A percentile compares a stretch with the other conserved stretches of the same genome.
Evolutionary conservation across 2,329 filamentous ascomycete genomes (phyloP).

Genomic region (Diatrype stigma): DNA sequence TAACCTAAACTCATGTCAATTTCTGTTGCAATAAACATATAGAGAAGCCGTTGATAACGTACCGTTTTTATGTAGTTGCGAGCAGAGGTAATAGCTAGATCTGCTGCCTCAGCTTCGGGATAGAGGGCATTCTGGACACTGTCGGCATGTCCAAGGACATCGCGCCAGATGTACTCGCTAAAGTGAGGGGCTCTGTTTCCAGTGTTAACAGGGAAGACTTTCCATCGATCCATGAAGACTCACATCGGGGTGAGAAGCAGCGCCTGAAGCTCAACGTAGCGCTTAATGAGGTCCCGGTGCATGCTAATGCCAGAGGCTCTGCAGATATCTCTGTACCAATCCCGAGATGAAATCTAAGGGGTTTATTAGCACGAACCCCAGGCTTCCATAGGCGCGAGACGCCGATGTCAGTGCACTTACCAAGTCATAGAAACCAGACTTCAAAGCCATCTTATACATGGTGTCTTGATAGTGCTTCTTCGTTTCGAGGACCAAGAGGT

Average conservation of each 20-base stretch:
- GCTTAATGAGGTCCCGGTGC: constrained; percentile 73
- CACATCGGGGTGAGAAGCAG: constrained; percentile 72
- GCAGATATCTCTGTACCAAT: constrained; percentile 84
- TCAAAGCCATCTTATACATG: constrained; percentile 82
- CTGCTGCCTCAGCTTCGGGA: constrained; percentile 63
- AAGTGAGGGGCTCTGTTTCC: constrained; percentile 69
- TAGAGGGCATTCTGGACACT: constrained; percentile 78
- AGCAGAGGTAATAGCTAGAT: constrained; percentile 68
- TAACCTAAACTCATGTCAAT: background rate
- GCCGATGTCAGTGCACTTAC: constrained; percentile 40
- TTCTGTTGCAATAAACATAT: background rate
- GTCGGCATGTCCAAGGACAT: constrained; percentile 72
- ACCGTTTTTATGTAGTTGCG: constrained; percentile 66
- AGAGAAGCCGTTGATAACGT: constrained; percentile 25
- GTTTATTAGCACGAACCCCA: background rate
- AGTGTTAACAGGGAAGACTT: too few relatives aligned
- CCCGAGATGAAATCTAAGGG: constrained; percentile 51
- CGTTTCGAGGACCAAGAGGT: constrained; percentile 73
- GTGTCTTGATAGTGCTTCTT: constrained; percentile 73
- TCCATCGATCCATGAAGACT: too few relatives aligned
- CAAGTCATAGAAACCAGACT: constrained; percentile 85
- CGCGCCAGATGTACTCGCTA: constrained; percentile 90
- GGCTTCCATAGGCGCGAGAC: background rate
- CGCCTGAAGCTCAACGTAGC: constrained; percentile 83
- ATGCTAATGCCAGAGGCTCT: constrained; percentile 75